phyloP scores from a whole-genome alignment of 805 yeast genomes.

The Metschnikowia sp. region DNA sequence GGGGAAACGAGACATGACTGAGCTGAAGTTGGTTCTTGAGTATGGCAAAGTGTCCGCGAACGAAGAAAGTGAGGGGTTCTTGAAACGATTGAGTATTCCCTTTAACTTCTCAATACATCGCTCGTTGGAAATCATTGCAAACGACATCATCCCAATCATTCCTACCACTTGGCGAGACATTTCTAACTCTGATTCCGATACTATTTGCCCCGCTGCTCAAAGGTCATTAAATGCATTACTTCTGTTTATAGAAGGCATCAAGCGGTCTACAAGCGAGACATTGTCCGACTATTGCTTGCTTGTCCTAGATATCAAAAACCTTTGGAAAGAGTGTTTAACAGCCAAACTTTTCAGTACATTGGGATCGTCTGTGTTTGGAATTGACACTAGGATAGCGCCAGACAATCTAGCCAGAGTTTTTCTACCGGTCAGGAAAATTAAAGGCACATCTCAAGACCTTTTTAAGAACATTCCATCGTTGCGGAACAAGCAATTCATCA shows the following conservation, averaged over 20 bases:
- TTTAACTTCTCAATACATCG: conserved; percentile 67
- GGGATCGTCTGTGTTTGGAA: conserved; percentile 10
- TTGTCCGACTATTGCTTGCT: conserved; percentile 58
- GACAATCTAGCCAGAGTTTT: conserved; percentile 50
- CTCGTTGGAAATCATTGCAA: conserved; percentile 69
- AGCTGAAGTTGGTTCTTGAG: conserved; percentile 61
- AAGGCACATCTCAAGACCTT: conserved; percentile 40
- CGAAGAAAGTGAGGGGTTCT: conserved; percentile 24
- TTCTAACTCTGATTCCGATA: conserved; percentile 1
- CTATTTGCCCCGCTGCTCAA: neutral
- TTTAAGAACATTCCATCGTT: conserved; percentile 64
- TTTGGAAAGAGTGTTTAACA: conserved; percentile 60
- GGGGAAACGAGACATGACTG: conserved; percentile 73
- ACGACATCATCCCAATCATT: conserved; percentile 64
- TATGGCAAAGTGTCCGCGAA: conserved; percentile 43
- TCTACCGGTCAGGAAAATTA: conserved; percentile 63
- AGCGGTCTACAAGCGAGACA: conserved; percentile 20
- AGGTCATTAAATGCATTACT: conserved; percentile 28
- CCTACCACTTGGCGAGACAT: conserved; percentile 22
- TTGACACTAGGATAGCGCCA: conserved; percentile 26
- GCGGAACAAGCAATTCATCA: conserved; percentile 64
- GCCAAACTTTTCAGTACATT: conserved; percentile 31
- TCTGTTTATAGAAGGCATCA: conserved; percentile 24
- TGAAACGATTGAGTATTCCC: conserved; percentile 64
- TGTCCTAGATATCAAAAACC: conserved; percentile 74